Conservation (phyloP, 306 rosid species). For the Phaseolus lunatus region DNA sequence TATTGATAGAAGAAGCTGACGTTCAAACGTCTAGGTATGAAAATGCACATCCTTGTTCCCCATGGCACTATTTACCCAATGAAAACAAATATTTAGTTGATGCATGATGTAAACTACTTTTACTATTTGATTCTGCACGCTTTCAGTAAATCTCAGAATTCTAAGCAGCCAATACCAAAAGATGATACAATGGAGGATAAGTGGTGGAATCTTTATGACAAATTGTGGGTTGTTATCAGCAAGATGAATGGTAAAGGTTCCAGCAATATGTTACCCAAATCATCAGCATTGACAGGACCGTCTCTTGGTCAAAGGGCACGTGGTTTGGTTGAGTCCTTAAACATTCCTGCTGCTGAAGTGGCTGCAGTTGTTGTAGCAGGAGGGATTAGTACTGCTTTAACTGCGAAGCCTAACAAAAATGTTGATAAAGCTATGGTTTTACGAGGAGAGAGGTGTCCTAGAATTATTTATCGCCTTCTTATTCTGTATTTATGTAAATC, state of each 20-base stretch:
- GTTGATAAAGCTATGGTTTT: slow-evolving; percentile 95
- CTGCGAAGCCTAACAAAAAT: slow-evolving; percentile 84
- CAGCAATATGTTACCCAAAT: slow-evolving; percentile 67
- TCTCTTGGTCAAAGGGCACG: slow-evolving; percentile 97
- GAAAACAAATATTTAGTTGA: background rate
- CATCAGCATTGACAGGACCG: slow-evolving; percentile 72
- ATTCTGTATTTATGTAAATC: slow-evolving; percentile 87
- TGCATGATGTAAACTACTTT: slow-evolving; percentile 31
- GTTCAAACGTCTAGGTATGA: slow-evolving; percentile 68
- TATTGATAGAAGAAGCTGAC: slow-evolving; percentile 69
- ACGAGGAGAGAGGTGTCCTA: slow-evolving; percentile 91
- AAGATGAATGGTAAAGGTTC: slow-evolving; percentile 89
- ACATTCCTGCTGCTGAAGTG: slow-evolving; percentile 99
- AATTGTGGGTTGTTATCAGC: slow-evolving; percentile 78
- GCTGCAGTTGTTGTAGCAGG: slow-evolving; percentile 99
- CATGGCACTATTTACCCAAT: background rate
- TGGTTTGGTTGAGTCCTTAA: slow-evolving; percentile 93
- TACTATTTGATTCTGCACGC: slow-evolving; percentile 41
- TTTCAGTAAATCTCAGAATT: slow-evolving; percentile 60
- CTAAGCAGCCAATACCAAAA: slow-evolving; percentile 54
- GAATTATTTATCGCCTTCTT: slow-evolving; percentile 87
- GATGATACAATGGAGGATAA: slow-evolving; percentile 68
- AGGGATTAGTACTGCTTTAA: slow-evolving; percentile 89
- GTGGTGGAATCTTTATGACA: slow-evolving; percentile 92
- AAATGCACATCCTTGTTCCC: slow-evolving; percentile 16